Conservation (phyloP, 2,329 filamentous ascomycete genomes). For the Talaromyces funiculosus region DNA sequence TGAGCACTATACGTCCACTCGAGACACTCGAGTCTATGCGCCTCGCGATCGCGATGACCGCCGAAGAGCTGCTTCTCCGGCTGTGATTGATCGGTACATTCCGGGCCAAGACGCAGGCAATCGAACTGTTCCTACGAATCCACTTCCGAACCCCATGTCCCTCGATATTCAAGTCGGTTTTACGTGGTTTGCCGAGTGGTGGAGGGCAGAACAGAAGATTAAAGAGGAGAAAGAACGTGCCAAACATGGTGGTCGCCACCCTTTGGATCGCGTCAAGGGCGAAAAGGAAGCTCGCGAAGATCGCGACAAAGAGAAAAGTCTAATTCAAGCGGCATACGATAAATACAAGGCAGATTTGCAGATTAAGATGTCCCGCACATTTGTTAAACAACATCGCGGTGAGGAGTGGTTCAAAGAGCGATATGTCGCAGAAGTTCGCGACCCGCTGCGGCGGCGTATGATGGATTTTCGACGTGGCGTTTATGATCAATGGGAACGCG, state of each 20-base stretch:
- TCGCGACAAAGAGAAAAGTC: constrained; percentile 55
- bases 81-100: constrained; percentile 59
- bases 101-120: constrained; percentile 55
- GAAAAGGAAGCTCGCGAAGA: constrained; percentile 60
- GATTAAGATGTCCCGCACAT: constrained; percentile 73
- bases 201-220: constrained; percentile 57
- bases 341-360: constrained; percentile 61
- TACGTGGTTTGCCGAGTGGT: constrained; percentile 65
- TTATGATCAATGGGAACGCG: constrained; percentile 83
- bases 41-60: constrained; percentile 52
- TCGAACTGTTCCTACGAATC: constrained; percentile 50
- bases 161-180: constrained; percentile 63
- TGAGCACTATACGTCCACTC: constrained; percentile 49
- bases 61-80: constrained; percentile 54
- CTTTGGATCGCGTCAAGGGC: constrained; percentile 52
- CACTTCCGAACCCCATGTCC: constrained; percentile 56
- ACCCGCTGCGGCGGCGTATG: constrained; percentile 67
- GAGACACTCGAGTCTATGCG: constrained; percentile 32
- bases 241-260: constrained; percentile 53
- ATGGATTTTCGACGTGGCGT: constrained; percentile 72
- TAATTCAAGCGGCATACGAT: constrained; percentile 61
- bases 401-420: constrained; percentile 98
- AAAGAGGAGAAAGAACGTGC: constrained; percentile 60
- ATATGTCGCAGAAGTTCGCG: constrained; percentile 77
- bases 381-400: constrained; percentile 85